Conservation (phyloP, 202 grass and related monocot genomes). For the Zoysia matrella region DNA sequence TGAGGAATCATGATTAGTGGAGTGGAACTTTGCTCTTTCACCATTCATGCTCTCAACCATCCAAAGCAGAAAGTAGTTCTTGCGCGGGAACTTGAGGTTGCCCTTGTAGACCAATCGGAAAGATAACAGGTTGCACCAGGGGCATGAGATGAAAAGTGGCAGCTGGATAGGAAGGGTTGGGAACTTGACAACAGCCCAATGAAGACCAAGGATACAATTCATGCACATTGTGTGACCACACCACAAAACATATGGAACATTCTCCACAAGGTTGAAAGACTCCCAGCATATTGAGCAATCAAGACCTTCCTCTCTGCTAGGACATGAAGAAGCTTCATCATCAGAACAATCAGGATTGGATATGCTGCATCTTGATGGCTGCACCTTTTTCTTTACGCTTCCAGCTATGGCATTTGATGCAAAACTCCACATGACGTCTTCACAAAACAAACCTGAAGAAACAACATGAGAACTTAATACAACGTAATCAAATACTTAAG, state of each 20-base stretch:
- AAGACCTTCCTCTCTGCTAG: conserved; percentile 49
- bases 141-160: conserved; percentile 51
- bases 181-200: conserved; percentile 87
- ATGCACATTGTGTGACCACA: conserved; percentile 98
- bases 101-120: too few relatives aligned
- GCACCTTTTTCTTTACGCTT: conserved; percentile 57
- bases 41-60: conserved; percentile 95
- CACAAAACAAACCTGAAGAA: conserved; percentile 31
- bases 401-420: conserved; percentile 77
- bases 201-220: conserved; percentile 90
- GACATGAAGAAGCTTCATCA: conserved; percentile 88
- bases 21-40: conserved; percentile 64
- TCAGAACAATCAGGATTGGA: conserved; percentile 71
- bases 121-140: too few relatives aligned
- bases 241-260: conserved; percentile 91
- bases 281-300: conserved; percentile 77
- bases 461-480: neutral
- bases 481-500: neutral
- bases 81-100: conserved; percentile 20
- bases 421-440: conserved; percentile 80
- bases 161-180: conserved; percentile 75
- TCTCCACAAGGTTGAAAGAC: conserved; percentile 97
- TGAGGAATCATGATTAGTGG: conserved; percentile 44
- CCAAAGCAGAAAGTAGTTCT: conserved; percentile 96
- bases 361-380: conserved; percentile 42